Conservation (phyloP, 495 filamentous ascomycete genomes). For the Penicillium fimorum region DNA sequence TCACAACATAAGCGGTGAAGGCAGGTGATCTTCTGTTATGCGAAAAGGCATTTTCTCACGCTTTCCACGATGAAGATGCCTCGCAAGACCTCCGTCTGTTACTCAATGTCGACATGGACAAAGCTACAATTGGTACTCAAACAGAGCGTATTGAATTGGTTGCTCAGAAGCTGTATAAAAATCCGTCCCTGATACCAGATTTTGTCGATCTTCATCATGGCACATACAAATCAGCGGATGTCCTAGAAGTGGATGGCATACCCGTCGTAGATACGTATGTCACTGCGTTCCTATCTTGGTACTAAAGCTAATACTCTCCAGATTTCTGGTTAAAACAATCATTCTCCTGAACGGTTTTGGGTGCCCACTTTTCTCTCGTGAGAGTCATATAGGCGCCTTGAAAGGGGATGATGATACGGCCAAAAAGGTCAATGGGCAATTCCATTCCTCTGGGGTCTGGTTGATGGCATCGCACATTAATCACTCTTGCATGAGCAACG, state of each 20-base stretch:
- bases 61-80: constrained; percentile 19
- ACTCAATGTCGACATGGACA: constrained; percentile 33
- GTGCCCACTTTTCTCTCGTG: constrained; percentile 37
- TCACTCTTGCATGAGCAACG: constrained; percentile 52
- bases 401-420: constrained; percentile 7
- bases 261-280: constrained; percentile 53
- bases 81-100: constrained; percentile 24
- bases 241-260: constrained; percentile 39
- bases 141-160: constrained; percentile 38
- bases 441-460: constrained; percentile 52
- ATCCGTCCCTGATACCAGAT: constrained; percentile 41
- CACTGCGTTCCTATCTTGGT: neutral
- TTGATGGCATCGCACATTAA: constrained; percentile 53
- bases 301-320: constrained; percentile 14
- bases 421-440: constrained; percentile 14
- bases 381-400: constrained; percentile 27
- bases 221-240: constrained; percentile 28
- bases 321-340: constrained; percentile 46
- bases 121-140: constrained; percentile 28
- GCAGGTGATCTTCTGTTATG: constrained; percentile 54
- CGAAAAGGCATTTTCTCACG: constrained; percentile 54
- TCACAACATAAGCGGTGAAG: constrained; percentile 46
- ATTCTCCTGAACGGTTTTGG: constrained; percentile 51
- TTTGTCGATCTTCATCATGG: constrained; percentile 49
- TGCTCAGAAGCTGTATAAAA: constrained; percentile 48